A percentile compares a stretch with the other conserved stretches of the same genome.
Conservation (phyloP, 495 filamentous ascomycete genomes). For the Darksidea phi region DNA sequence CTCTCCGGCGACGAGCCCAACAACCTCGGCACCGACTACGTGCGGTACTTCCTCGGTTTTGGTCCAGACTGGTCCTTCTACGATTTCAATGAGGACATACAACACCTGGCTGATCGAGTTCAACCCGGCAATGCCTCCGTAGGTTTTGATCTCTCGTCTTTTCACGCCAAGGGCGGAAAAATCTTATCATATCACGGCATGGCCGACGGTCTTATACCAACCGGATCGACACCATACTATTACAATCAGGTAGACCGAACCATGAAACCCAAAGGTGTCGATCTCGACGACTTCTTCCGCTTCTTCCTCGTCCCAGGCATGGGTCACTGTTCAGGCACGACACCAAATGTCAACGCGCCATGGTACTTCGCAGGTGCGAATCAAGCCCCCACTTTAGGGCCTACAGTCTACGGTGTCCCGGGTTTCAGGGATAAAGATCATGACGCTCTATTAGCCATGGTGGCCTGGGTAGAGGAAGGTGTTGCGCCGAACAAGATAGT, state of each 20-base stretch:
- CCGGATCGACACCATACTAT: slow-evolving; percentile 46
- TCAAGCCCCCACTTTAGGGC: slow-evolving; percentile 21
- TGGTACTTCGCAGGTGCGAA: slow-evolving; percentile 43
- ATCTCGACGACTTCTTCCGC: slow-evolving; percentile 42
- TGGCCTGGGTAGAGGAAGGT: slow-evolving; percentile 53
- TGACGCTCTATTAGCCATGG: slow-evolving; percentile 52
- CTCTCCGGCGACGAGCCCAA: slow-evolving; percentile 37
- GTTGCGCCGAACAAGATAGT: slow-evolving; percentile 37
- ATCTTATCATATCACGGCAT: slow-evolving; percentile 56
- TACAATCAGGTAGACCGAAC: slow-evolving; percentile 47
- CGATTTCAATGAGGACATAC: slow-evolving; percentile 44
- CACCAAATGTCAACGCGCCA: slow-evolving; percentile 41
- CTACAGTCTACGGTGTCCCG: slow-evolving; percentile 38
- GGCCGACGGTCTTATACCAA: slow-evolving; percentile 51
- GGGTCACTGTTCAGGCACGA: slow-evolving; percentile 42
- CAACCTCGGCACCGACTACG: slow-evolving; percentile 46
- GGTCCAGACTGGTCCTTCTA: slow-evolving; percentile 36
- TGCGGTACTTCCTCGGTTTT: slow-evolving; percentile 45
- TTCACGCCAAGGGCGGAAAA: slow-evolving; percentile 53
- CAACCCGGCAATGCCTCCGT: slow-evolving; percentile 53
- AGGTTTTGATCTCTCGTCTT: slow-evolving; percentile 46
- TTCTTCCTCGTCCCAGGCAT: slow-evolving; percentile 52
- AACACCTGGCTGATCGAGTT: slow-evolving; percentile 44
- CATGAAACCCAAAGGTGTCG: slow-evolving; percentile 35
- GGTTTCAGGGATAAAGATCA: slow-evolving; percentile 49